Evolutionary conservation across 306 rosid genomes (phyloP).

Genomic region (Styphnolobium japonicum): DNA sequence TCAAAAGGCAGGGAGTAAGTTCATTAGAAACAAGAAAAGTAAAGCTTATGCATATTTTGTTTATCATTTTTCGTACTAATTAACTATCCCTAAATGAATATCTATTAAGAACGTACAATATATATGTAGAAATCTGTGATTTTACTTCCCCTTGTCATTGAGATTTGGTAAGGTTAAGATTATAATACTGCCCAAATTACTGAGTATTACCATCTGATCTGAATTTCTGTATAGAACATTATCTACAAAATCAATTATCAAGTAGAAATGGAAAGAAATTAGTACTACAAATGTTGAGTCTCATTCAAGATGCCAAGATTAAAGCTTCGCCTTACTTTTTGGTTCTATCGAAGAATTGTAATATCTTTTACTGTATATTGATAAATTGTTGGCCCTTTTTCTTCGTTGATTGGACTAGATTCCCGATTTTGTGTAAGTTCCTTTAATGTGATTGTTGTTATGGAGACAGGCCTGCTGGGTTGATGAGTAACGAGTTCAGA

Average conservation of each 20-base stretch:
- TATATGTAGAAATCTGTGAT: too few relatives aligned
- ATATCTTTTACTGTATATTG: background rate
- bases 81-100: too few relatives aligned
- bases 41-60: too few relatives aligned
- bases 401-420: background rate
- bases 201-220: background rate
- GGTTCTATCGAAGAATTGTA: background rate
- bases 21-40: too few relatives aligned
- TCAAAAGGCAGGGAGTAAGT: too few relatives aligned
- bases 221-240: background rate
- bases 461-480: constrained; percentile 3
- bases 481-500: constrained; percentile 8
- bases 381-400: background rate
- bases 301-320: background rate
- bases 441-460: background rate
- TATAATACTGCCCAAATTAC: too few relatives aligned
- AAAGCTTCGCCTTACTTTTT: background rate
- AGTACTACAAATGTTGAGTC: background rate
- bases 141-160: too few relatives aligned
- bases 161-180: too few relatives aligned
- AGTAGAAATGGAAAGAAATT: too few relatives aligned
- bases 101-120: background rate
- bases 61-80: background rate
- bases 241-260: background rate
- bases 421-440: background rate